Evolutionary conservation across 305 asterid genomes (phyloP).

Genomic region (Andrographis paniculata): DNA sequence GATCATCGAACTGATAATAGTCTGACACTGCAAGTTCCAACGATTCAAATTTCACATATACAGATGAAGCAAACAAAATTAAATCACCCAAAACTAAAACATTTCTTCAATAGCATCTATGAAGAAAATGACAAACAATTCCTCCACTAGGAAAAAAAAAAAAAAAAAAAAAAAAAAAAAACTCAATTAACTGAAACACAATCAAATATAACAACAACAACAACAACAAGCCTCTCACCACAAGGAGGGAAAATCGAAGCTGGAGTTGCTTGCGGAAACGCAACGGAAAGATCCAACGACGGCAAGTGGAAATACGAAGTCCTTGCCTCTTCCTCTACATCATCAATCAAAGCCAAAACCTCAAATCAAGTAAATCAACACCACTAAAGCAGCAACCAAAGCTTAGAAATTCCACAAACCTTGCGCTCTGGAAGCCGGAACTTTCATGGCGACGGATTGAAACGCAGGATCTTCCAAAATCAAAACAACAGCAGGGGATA

Average conservation of each 20-base stretch:
- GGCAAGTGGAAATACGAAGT: conserved; percentile 68
- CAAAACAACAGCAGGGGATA: too few species aligned
- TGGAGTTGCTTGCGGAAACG: conserved; percentile 98
- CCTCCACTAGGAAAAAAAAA: too few species aligned
- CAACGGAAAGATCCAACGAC: conserved; percentile 66
- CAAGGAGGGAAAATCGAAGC: conserved; percentile 80
- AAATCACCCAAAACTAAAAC: conserved; percentile 4
- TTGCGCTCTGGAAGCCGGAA: conserved; percentile 45
- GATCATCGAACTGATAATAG: conserved; percentile 54
- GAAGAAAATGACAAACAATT: too few species aligned
- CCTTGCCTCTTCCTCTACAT: conserved; percentile 55
- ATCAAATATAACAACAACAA: background rate
- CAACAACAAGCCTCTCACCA: conserved; percentile 32
- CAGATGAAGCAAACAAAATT: background rate
- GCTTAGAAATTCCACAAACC: conserved; percentile 20
- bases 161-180: too few species aligned
- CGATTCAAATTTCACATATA: conserved; percentile 6
- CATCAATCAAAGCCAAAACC: conserved; percentile 17
- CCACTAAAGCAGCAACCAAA: background rate
- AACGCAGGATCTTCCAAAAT: too few species aligned
- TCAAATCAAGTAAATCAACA: conserved; percentile 4
- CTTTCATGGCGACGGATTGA: conserved; percentile 26
- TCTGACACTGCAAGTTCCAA: conserved; percentile 44
- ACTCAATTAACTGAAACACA: background rate
- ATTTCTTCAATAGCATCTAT: background rate